These are phyloP conservation scores for Hemisphaericaspora xylanilytica DNA, from an alignment of 1,139 yeast species.

Conservation along the genomic window DNA sequence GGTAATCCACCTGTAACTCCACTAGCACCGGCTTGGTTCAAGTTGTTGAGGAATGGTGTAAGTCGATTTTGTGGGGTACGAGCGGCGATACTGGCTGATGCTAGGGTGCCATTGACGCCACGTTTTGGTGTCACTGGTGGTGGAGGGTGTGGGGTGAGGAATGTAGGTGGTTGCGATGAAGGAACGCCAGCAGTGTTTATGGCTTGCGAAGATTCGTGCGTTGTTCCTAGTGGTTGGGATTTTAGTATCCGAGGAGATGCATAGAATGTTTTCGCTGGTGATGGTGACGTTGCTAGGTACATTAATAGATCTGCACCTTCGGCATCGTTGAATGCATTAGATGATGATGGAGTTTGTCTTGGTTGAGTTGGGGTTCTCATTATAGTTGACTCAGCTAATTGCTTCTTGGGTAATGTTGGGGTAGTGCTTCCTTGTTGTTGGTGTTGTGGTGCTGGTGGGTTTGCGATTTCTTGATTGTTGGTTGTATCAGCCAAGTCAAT, in stretches of 20 bases:
- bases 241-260: constrained; percentile 22
- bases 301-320: constrained; percentile 83
- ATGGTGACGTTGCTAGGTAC: constrained; percentile 84
- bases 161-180: constrained; percentile 4
- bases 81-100: constrained; percentile 21
- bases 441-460: constrained; percentile 5
- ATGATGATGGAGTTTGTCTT: constrained; percentile 11
- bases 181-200: too few relatives aligned
- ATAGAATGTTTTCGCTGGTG: constrained; percentile 54
- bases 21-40: constrained; percentile 12
- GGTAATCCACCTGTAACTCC: constrained; percentile 37
- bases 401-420: constrained; percentile 32
- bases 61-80: constrained; percentile 46
- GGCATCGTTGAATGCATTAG: constrained; percentile 42
- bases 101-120: constrained; percentile 14
- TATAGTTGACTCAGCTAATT: constrained; percentile 16
- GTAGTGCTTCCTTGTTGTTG: constrained; percentile 25
- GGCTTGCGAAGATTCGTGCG: too few relatives aligned
- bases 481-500: constrained; percentile 27
- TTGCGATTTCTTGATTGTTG: constrained; percentile 5
- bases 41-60: constrained; percentile 41
- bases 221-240: constrained; percentile 2
- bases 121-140: constrained; percentile 50
- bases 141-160: constrained; percentile 34
- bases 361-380: constrained; percentile 42